phyloP scores from a whole-genome alignment of 176 grass and related monocot species.

The Puccinellia tenuiflora region DNA sequence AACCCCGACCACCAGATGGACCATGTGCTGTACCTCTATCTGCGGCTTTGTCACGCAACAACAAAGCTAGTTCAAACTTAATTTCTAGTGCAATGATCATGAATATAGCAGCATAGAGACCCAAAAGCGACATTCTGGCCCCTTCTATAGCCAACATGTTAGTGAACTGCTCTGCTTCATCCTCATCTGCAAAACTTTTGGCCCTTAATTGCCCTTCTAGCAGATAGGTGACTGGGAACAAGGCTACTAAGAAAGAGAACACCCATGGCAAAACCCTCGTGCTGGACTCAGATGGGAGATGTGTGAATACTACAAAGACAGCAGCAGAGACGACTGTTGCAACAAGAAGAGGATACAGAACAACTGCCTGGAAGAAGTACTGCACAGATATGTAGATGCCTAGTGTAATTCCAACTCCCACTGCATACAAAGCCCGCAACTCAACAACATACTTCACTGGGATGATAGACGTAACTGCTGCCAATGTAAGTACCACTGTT shows the following conservation, averaged over 20 bases:
- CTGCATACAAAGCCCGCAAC: conserved; percentile 71
- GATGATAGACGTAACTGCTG: conserved; percentile 86
- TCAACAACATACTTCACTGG: conserved; percentile 94
- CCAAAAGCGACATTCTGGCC: conserved; percentile 90
- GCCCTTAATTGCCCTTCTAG: conserved; percentile 88
- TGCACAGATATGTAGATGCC: conserved; percentile 95
- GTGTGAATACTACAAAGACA: conserved; percentile 85
- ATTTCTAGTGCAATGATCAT: conserved; percentile 93
- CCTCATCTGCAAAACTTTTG: conserved; percentile 63
- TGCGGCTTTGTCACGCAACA: conserved; percentile 69
- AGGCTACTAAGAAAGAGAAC: conserved; percentile 80
- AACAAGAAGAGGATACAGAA: conserved; percentile 96
- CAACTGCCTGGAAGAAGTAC: conserved; percentile 83
- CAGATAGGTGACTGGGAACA: conserved; percentile 92
- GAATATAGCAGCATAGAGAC: conserved; percentile 97
- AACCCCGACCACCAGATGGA: conserved; percentile 42
- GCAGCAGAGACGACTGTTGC: conserved; percentile 66
- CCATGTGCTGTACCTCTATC: conserved; percentile 43
- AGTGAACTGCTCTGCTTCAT: conserved; percentile 80
- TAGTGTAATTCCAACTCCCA: conserved; percentile 68
- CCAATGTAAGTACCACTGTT: conserved; percentile 81
- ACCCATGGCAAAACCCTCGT: conserved; percentile 95
- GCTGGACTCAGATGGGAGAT: conserved; percentile 90
- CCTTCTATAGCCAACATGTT: conserved; percentile 90
- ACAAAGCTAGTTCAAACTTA: conserved; percentile 82